Evolutionary conservation across 768 basidiomycete species (phyloP), one percentile per base, ranked within the genome.

Genomic region (Collybiopsis luxurians): DNA sequence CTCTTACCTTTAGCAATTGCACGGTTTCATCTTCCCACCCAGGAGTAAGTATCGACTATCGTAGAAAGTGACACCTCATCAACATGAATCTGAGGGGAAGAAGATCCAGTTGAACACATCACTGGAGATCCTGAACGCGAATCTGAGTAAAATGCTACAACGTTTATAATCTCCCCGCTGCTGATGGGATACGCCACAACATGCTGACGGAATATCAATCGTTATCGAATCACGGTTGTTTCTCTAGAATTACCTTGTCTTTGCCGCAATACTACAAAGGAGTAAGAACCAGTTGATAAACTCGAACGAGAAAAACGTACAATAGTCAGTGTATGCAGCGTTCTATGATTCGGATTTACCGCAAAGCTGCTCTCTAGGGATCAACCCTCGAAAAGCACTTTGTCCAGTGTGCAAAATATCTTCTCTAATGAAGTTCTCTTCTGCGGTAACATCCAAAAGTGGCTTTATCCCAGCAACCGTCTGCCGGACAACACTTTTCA

Each of bases 331-430:
- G 53, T 61, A 15, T 43, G 55, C 12, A 68, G 53, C 7, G 54
- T 59, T 10, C 46, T 51, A 56, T 65, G 65, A 26, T 55, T 62
- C 9, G 75, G 73, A 28, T 60, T 9, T 15, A 62, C 59, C 34
- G 60, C 58, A 21, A 55, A 80, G 55, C 1, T 55, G 53, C 19
- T 73, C 68, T 1, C 66, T 67, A 4, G 75, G 59, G 24, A 79
- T 61, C 21, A 79, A 61, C 2, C 58, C 65, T 4, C 79, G 69
- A 55, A 81, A 80, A 0, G 69, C 68, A 2, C 66, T 54, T 2
- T 68, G 70, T 7, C 81, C 81, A 1, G 73, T 78, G 67, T 75
- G 81, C 0, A 63, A 62, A 5, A 79, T 72, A n/a, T 67, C 60
- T 48, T 3, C 62, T 61, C 45, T 58, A 63, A 43, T 59, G 53